Base-by-base conservation (phyloP, 768 basidiomycete species). In the Boletus pseudopeckii region DNA sequence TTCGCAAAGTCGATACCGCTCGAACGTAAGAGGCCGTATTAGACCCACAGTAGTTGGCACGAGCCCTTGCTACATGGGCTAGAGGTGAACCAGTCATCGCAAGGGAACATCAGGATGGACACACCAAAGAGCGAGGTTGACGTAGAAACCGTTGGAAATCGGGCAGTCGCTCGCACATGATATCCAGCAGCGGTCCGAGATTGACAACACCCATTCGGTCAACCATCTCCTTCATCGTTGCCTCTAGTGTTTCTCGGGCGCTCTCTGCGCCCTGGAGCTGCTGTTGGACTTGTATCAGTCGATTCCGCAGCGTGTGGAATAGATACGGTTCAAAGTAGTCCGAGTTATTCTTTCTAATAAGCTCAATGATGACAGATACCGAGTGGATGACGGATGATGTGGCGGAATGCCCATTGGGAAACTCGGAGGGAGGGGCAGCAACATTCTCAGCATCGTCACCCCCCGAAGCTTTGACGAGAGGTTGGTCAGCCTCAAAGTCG, bases 301-400 rank as follows among this genome's bases (percentile, higher is more conserved):
- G 83, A 66, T 94, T 94, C 45, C 95, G 85, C 40, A 97, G 74
- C 1, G 91, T 93, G 65, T 97, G 95, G 73, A 97, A 98, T 13
- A 98, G 79, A 69, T 94, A 96, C 5, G 95, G 96, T 72, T 99
- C 97, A 65, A 97, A 95, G 67, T 94, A 98, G 69, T 99, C 96
- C 37, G 95, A 96, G 69, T 98, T 98, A 71, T 98, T 98, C 69
- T 98, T 94, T 48, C 95, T 83, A 60, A 98, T 97, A 38, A 97
- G 80, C 68, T 98, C 96, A 59, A 95, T 88, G 55, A 98, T 77
- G 63, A 98, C 85, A 40, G 88, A 86, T 60, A 95, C 89, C 11
- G 91, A 86, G 58, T 93, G 84, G 26, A 89, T 79, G 49, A 98
- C 85, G 7, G 92, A 91, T 11, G 94, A 97, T 1, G 81, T 79